These are phyloP conservation scores for Mycena polygramma DNA, from an alignment of 768 basidiomycete genomes.

Conservation along the genomic window DNA sequence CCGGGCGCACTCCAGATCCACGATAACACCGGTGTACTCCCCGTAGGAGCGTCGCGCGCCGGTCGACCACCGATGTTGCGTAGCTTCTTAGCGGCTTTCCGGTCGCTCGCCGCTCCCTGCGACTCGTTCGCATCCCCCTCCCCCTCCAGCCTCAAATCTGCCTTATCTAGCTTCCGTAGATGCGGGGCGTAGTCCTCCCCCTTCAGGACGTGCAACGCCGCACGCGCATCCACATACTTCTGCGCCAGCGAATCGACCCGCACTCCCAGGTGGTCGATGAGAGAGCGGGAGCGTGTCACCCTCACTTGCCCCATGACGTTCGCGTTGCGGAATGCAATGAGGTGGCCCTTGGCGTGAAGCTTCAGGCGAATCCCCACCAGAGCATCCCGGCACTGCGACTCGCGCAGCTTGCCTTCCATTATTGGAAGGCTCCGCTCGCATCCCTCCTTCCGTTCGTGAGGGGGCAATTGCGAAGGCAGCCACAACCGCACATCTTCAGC, in stretches of 20 bases:
- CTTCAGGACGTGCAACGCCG: neutral
- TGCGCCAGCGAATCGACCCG: neutral
- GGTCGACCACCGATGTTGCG: neutral
- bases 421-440: neutral
- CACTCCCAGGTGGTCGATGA: slow-evolving; percentile 12
- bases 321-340: slow-evolving; percentile 5
- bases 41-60: neutral
- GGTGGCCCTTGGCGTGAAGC: slow-evolving; percentile 15
- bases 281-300: neutral
- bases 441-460: neutral
- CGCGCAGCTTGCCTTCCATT: neutral
- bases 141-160: slow-evolving; percentile 1
- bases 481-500: neutral
- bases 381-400: neutral
- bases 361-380: slow-evolving; percentile 3
- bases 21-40: slow-evolving; percentile 9
- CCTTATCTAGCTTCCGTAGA: slow-evolving; percentile 10
- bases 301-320: slow-evolving; percentile 11
- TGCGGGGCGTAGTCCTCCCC: slow-evolving; percentile 1
- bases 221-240: slow-evolving; percentile 1
- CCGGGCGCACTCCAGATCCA: slow-evolving; percentile 26
- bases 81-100: slow-evolving; percentile 7
- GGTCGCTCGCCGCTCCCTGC: neutral
- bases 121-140: slow-evolving; percentile 7
- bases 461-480: neutral